These are phyloP conservation scores for Aspergillus fructus DNA, from an alignment of 2,329 filamentous ascomycete species.

Conservation along the genomic window DNA sequence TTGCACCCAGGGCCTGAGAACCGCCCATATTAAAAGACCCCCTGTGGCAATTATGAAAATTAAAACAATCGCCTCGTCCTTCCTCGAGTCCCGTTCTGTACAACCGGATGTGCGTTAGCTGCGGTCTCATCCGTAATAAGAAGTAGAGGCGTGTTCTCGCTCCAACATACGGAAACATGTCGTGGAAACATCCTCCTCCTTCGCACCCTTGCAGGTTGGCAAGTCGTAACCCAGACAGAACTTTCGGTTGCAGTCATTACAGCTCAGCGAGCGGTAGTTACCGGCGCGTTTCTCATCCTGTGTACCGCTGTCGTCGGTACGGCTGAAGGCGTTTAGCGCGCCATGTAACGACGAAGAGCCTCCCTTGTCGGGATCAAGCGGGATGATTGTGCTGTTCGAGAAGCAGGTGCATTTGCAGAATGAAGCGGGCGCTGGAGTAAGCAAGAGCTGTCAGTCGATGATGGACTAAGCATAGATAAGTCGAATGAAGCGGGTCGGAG, in stretches of 20 bases:
- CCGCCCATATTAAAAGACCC: conserved; percentile 60
- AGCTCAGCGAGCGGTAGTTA: conserved; percentile 50
- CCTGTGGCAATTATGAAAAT: conserved; percentile 65
- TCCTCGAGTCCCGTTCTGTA: conserved; percentile 63
- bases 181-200: conserved; percentile 64
- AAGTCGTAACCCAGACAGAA: conserved; percentile 65
- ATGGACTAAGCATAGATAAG: neutral
- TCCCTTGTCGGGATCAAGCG: conserved; percentile 50
- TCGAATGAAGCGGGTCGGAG: neutral
- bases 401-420: conserved; percentile 74
- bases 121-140: neutral
- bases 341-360: conserved; percentile 22
- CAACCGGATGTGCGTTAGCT: conserved; percentile 11
- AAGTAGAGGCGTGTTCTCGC: neutral
- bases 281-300: conserved; percentile 26
- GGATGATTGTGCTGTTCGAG: conserved; percentile 67
- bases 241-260: conserved; percentile 66
- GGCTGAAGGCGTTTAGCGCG: conserved; percentile 22
- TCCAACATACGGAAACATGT: conserved; percentile 62
- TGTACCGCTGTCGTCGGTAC: conserved; percentile 18
- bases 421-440: conserved; percentile 49
- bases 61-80: conserved; percentile 65
- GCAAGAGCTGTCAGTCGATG: neutral
- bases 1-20: conserved; percentile 59
- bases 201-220: conserved; percentile 60